Evolutionary conservation across 2,329 filamentous ascomycete genomes (phyloP).

Genomic region (Colletotrichum echinochloae): DNA sequence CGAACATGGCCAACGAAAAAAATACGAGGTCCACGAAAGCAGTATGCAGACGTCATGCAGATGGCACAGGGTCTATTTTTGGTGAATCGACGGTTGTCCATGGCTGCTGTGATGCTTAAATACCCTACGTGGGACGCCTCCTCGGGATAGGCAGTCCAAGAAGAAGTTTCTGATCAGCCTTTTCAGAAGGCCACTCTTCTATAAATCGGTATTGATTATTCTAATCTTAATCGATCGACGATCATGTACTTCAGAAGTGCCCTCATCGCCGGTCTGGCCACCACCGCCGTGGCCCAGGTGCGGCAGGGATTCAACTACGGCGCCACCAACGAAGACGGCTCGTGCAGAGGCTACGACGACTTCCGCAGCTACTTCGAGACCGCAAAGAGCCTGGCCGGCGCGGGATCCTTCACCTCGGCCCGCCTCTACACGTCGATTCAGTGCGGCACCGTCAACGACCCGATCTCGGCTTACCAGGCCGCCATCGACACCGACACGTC

Average conservation of each 20-base stretch:
- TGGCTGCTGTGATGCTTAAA: neutral
- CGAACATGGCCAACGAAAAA: neutral
- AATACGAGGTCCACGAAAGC: constrained; percentile 28
- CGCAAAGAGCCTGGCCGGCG: constrained; percentile 23
- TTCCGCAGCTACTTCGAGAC: constrained; percentile 37
- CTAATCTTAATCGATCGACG: neutral
- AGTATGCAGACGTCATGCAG: constrained; percentile 26
- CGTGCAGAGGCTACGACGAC: constrained; percentile 37
- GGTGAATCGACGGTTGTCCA: neutral
- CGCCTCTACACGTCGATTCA: constrained; percentile 40
- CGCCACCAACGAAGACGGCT: constrained; percentile 37
- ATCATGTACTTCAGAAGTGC: constrained; percentile 16
- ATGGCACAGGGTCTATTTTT: constrained; percentile 25
- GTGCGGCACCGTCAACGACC: constrained; percentile 54
- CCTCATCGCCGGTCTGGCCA: constrained; percentile 21
- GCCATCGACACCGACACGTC: constrained; percentile 61
- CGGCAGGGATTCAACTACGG: constrained; percentile 41
- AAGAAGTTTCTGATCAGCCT: neutral
- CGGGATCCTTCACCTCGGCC: constrained; percentile 28
- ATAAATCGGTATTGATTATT: too few species aligned
- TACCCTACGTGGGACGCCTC: neutral
- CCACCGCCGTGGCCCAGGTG: constrained; percentile 23
- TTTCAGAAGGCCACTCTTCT: neutral
- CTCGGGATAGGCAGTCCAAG: too few species aligned
- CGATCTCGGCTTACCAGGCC: constrained; percentile 76